Percentiles rank a stretch among this genome's conserved stretches.
Conservation (phyloP, 139 green algal genomes). For the Chlamydomonas sp. region DNA sequence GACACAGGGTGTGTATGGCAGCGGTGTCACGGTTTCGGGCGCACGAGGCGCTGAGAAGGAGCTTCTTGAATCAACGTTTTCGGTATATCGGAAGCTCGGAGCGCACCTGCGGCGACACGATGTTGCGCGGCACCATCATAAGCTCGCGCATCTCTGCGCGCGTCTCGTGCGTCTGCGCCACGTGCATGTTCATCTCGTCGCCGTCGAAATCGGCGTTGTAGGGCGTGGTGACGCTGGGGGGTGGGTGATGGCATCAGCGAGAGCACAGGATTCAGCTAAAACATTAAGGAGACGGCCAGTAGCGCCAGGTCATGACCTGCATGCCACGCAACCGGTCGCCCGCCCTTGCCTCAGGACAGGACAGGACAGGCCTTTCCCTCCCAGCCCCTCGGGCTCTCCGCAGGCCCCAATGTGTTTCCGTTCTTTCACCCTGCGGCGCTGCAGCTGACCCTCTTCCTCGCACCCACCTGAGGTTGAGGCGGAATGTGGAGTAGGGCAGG, state of each 20-base stretch:
- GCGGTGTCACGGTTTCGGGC: no score
- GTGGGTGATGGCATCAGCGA: no score
- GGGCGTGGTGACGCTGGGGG: conserved; percentile 90
- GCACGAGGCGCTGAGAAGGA: no score
- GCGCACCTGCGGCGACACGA: conserved; percentile 93
- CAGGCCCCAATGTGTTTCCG: no score
- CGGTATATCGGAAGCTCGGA: not conserved
- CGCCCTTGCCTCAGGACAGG: not conserved
- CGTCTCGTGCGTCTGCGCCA: conserved; percentile 92
- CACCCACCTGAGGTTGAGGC: conserved; percentile 55
- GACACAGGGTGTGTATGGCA: no score
- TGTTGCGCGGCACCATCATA: conserved; percentile 98
- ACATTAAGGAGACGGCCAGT: no score
- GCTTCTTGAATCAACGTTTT: no score
- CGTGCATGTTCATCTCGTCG: conserved; percentile 99
- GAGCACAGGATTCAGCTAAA: no score
- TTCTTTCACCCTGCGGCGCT: not conserved
- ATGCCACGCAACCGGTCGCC: no score
- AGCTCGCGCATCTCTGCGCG: conserved; percentile 95
- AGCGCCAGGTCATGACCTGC: no score
- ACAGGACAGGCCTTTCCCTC: not conserved
- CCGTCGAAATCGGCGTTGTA: conserved; percentile 99
- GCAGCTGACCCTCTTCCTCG: no score
- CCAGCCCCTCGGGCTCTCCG: no score
- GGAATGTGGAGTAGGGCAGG: conserved; percentile 92